A percentile compares a stretch with the other conserved stretches of the same genome.
Evolutionary conservation across 2,329 filamentous ascomycete genomes (phyloP).

Genomic region (Seiridium unicorne): DNA sequence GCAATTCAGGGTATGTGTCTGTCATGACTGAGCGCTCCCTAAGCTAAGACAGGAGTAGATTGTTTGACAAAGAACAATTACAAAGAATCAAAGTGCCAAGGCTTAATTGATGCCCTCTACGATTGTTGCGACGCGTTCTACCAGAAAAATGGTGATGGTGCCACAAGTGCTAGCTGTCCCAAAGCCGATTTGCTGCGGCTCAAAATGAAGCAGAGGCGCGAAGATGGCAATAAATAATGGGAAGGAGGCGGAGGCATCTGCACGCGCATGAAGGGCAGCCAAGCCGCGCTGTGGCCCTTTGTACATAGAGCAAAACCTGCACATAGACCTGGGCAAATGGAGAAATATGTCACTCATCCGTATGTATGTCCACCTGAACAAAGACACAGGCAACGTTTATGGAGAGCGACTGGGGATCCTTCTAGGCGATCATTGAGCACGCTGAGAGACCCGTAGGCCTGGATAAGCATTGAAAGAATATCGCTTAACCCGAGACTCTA

Average conservation of each 20-base stretch:
- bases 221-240: slow-evolving; percentile 21
- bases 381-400: slow-evolving; percentile 59
- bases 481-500: slow-evolving; percentile 98
- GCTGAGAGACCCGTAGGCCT: slow-evolving; percentile 79
- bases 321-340: background rate
- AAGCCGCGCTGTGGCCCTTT: background rate
- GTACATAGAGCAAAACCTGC: background rate
- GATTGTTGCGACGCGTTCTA: slow-evolving; percentile 94
- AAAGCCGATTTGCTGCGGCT: slow-evolving; percentile 75
- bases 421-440: slow-evolving; percentile 99
- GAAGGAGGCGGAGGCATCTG: too few relatives aligned
- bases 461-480: slow-evolving; percentile 79
- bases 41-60: slow-evolving; percentile 46
- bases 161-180: slow-evolving; percentile 79
- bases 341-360: slow-evolving; percentile 37
- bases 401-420: slow-evolving; percentile 66
- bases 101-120: slow-evolving; percentile 80
- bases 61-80: slow-evolving; percentile 84
- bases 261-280: background rate
- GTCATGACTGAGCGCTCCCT: slow-evolving; percentile 5
- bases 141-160: slow-evolving; percentile 71
- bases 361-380: slow-evolving; percentile 35
- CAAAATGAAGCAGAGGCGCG: slow-evolving; percentile 77
- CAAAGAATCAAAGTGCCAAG: slow-evolving; percentile 79
- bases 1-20: slow-evolving; percentile 74